Evolutionary conservation across 75 land plant genomes (phyloP), one percentile per base, ranked within the genome.

Genomic region (Pinus albicaulis): DNA sequence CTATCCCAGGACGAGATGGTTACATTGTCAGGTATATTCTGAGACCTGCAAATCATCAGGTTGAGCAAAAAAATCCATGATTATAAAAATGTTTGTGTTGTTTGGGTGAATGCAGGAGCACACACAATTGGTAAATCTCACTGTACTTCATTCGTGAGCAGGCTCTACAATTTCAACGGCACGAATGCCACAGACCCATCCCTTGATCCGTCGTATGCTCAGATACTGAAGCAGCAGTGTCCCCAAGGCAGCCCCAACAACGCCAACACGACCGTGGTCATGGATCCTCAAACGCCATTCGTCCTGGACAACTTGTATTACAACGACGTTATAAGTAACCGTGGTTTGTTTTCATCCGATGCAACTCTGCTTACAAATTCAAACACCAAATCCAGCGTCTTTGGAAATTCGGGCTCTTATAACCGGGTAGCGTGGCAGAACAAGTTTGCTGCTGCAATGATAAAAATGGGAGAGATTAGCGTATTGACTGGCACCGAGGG

Each of bases 271-370:
- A 73, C 56, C 0, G 83, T 78, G 38, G 81, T 78, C 26, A 86
- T 86, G 56, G 78, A 80, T 24, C 73, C 86, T 8, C 78, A 76
- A 6, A 41, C 66, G 17, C 75, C 41, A 19, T 76, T 75, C 81
- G 71, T 57, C 14, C 87, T 94, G 78, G 80, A 80, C 26, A 86
- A 75, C 58, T 57, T 81, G 13, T 92, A 88, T 78, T 92, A 83
- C 83, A 19, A 60, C 6, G 80, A 80, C 17, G 53, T 90, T 5
- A 71, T 84, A 7, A 7, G 56, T 26, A 65, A 78, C 34, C n/a
- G 80, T n/a, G 87, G 95, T 26, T 85, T 90, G 15, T 87, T 94
- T 34, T 78, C 71, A 19, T 78, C 84, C 52, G 98, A 94, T 78
- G 86, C 74, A 20, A 79, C 83, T 55, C 72, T 92, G 55, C 59